These are phyloP conservation scores for Shiraia sp. DNA, from an alignment of 2,329 filamentous ascomycete genomes.

Conservation along the genomic window DNA sequence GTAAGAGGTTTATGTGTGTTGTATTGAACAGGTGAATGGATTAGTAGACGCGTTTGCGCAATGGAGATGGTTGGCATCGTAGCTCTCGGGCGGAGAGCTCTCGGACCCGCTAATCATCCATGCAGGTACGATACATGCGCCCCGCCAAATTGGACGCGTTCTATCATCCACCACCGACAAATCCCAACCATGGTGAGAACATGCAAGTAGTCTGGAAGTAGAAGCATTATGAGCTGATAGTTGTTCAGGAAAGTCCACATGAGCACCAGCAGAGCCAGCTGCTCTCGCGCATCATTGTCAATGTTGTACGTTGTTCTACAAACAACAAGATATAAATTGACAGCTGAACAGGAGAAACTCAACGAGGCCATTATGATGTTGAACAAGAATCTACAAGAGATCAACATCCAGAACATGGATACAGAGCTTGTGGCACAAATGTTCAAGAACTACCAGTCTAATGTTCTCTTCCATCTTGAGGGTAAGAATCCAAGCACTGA, in stretches of 20 bases:
- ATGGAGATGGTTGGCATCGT: constrained; percentile 3
- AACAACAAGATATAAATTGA: constrained; percentile 8
- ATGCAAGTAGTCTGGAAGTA: not conserved
- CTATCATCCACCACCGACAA: constrained; percentile 6
- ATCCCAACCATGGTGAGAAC: constrained; percentile 31
- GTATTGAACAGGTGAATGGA: constrained; percentile 4
- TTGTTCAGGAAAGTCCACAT: constrained; percentile 81
- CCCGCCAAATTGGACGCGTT: no score
- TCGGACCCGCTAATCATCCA: constrained; percentile 30
- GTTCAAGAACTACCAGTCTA: constrained; percentile 99
- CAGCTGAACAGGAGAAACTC: constrained; percentile 80
- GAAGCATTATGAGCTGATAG: constrained; percentile 15
- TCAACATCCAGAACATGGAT: constrained; percentile 99
- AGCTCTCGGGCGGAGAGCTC: constrained; percentile 20
- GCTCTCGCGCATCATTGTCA: constrained; percentile 93
- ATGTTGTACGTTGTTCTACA: constrained; percentile 72
- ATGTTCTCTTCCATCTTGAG: constrained; percentile 95
- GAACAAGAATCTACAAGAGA: constrained; percentile 93
- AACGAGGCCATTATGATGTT: constrained; percentile 92
- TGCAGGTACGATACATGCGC: constrained; percentile 27
- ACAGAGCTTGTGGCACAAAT: constrained; percentile 97
- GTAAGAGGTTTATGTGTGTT: no score
- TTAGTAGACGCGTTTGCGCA: constrained; percentile 3
- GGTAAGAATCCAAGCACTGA: constrained; percentile 67
- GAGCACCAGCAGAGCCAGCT: constrained; percentile 96